Percentiles rank a stretch among this genome's conserved stretches.
phyloP scores from a whole-genome alignment of 768 basidiomycete species.

The Fomitopsis pulvina region DNA sequence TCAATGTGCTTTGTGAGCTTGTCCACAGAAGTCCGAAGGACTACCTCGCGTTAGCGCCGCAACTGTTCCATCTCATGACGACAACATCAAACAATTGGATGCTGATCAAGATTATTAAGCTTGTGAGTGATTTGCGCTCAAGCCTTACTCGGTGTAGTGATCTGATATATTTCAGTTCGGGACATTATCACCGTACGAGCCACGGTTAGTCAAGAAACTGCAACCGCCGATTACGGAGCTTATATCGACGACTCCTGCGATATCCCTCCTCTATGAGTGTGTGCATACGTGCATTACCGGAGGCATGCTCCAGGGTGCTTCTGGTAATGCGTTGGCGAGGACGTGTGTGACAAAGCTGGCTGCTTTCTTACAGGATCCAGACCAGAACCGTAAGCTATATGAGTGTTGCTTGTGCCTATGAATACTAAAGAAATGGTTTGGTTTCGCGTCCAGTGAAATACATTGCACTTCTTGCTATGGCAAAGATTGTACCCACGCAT shows the following conservation, averaged over 20 bases:
- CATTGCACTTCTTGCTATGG: slow-evolving; percentile 91
- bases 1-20: slow-evolving; percentile 92
- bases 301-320: slow-evolving; percentile 81
- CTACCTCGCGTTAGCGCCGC: slow-evolving; percentile 84
- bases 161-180: slow-evolving; percentile 63
- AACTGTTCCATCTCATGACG: slow-evolving; percentile 87
- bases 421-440: too few relatives aligned
- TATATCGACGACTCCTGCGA: slow-evolving; percentile 92
- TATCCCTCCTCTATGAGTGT: slow-evolving; percentile 95
- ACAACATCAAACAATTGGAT: slow-evolving; percentile 99
- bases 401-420: background rate
- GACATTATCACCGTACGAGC: slow-evolving; percentile 84
- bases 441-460: slow-evolving; percentile 99
- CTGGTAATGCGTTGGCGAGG: slow-evolving; percentile 73
- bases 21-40: slow-evolving; percentile 73
- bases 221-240: slow-evolving; percentile 92
- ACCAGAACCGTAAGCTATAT: slow-evolving; percentile 80
- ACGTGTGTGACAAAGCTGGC: slow-evolving; percentile 93
- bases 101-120: slow-evolving; percentile 97
- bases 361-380: slow-evolving; percentile 83
- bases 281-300: slow-evolving; percentile 98
- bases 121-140: slow-evolving; percentile 44
- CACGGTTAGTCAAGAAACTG: slow-evolving; percentile 89
- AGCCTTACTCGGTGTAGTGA: background rate
- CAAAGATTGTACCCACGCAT: slow-evolving; percentile 91